Evolutionary conservation across 306 rosid genomes (phyloP).

Genomic region (Begonia fuchsioides): DNA sequence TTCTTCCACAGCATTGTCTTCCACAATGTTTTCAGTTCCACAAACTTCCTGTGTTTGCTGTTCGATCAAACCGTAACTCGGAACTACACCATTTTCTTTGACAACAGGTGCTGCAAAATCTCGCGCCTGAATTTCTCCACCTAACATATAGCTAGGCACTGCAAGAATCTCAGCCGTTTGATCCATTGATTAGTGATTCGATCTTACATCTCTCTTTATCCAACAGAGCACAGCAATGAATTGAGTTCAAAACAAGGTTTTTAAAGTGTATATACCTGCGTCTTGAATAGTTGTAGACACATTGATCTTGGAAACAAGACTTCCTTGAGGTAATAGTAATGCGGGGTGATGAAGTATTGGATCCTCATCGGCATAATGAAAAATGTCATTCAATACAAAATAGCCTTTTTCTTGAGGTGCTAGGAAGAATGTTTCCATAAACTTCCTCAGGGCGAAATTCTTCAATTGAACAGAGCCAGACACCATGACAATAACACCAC

Average conservation of each 20-base stretch:
- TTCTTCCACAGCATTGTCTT: constrained; percentile 38
- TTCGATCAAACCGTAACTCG: constrained; percentile 54
- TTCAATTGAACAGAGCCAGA: constrained; percentile 73
- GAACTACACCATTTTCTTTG: constrained; percentile 53
- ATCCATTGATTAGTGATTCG: too few relatives aligned
- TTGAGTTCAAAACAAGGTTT: too few relatives aligned
- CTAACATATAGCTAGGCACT: constrained; percentile 60
- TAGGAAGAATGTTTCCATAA: constrained; percentile 87
- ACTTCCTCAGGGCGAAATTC: constrained; percentile 60
- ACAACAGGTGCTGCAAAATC: constrained; percentile 46
- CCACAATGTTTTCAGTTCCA: constrained; percentile 42
- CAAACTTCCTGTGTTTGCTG: constrained; percentile 45
- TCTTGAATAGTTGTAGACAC: constrained; percentile 33
- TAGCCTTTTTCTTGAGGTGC: constrained; percentile 94
- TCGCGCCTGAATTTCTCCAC: constrained; percentile 59
- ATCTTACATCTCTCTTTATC: not conserved
- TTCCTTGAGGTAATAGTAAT: constrained; percentile 58
- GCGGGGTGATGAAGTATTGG: constrained; percentile 58
- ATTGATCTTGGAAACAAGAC: constrained; percentile 42
- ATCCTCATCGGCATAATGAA: constrained; percentile 77
- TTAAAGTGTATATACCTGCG: constrained; percentile 32
- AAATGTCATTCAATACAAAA: constrained; percentile 80
- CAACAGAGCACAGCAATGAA: not conserved
- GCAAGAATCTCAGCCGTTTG: constrained; percentile 14
- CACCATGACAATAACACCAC: constrained; percentile 89